Base-by-base conservation (phyloP, 1,139 yeast species). In the Kurtzmaniella quercitrusa region DNA sequence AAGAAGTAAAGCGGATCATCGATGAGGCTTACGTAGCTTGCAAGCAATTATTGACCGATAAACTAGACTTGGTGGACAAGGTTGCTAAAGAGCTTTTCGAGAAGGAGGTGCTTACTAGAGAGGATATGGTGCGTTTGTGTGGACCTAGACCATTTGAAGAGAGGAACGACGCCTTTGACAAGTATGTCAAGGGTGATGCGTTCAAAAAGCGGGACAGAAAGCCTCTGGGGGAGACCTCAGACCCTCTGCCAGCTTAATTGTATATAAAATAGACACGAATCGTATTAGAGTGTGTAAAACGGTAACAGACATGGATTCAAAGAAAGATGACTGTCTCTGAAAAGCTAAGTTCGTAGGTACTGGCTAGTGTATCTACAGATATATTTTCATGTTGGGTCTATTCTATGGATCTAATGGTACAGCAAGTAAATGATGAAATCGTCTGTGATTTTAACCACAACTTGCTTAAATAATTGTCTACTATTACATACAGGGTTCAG, bases 71-170 rank as follows among this genome's bases (percentile, higher is more conserved):
- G 47, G 85, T 85, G 18, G 85, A 80, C 49, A 70, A 74, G 50
- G 85, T 85, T 19, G 93, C 93, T 0, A 79, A 85, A 55, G 81
- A 83, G 48, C 70, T 85, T 44, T 69, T 80, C 52, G 61, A 69
- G 43, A 85, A 85, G 56, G 94, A 85, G 59, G 88, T 85, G 5
- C 70, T 85, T 43, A 85, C 93, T 2, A 77, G 94, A 64, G 90
- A 85, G 58, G 94, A 85, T 57, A 85, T 85, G 94, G 77, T 85
- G 45, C 70, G 81, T 46, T 59, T 85, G 36, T 68, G 84, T 39
- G 94, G 94, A 2, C 82, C 83, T 51, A 73, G 94, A 56, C 90
- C 90, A 18, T 85, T 82, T 72, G 79, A 84, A 11, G 90, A 85
- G 60, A 75, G 81, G 53, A 85, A 84, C 55, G 93, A 85, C 62